Evolutionary conservation across 2,329 filamentous ascomycete species (phyloP).

Genomic region (Venturia pyrina): DNA sequence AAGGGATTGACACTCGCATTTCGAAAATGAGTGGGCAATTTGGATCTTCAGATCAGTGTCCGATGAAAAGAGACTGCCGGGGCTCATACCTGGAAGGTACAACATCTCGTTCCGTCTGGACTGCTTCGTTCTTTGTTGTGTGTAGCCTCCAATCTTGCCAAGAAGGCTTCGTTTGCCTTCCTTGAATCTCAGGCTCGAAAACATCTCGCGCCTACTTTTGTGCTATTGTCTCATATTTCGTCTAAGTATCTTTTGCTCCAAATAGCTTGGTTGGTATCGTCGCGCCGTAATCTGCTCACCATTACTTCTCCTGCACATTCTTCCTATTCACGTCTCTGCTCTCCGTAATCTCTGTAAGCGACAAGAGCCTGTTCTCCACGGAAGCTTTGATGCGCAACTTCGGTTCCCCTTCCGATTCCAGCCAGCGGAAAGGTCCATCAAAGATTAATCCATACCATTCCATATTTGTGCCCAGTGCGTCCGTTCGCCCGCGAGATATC

Average conservation of each 20-base stretch:
- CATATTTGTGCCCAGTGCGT: not conserved
- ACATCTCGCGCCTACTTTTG: not conserved
- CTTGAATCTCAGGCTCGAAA: not conserved
- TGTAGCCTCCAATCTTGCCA: not conserved
- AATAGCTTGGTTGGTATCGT: not conserved
- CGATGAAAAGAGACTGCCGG: no score
- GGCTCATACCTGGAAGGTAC: no score
- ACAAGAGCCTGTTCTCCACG: not conserved
- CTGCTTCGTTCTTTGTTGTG: no score
- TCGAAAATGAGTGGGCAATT: no score
- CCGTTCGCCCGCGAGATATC: not conserved
- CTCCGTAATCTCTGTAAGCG: not conserved
- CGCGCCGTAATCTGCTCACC: not conserved
- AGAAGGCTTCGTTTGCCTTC: not conserved
- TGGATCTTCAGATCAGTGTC: no score
- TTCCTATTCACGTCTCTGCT: not conserved
- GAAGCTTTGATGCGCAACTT: not conserved
- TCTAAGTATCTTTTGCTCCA: not conserved
- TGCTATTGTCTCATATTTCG: not conserved
- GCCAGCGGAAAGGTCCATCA: not conserved
- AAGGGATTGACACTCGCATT: no score
- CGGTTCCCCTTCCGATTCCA: not conserved
- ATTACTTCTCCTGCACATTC: not conserved
- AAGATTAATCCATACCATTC: not conserved
- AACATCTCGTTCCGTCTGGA: no score